These are phyloP conservation scores for Phialophora expanda DNA, from an alignment of 2,329 filamentous ascomycete species.

Conservation along the genomic window DNA sequence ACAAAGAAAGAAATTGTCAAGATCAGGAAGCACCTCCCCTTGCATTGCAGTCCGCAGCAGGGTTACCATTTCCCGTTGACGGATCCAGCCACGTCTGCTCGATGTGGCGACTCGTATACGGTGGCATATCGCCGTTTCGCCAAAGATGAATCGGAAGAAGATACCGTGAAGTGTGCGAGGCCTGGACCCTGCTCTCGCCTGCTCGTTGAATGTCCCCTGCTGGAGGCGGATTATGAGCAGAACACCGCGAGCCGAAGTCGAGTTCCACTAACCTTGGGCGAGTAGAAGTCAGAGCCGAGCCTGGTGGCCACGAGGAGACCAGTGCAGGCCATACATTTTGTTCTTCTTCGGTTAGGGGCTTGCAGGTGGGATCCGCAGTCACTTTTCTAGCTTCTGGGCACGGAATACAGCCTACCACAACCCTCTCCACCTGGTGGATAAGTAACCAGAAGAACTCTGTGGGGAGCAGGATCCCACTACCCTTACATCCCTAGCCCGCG, in stretches of 20 bases:
- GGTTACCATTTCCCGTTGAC: background rate
- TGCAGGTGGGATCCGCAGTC: constrained; percentile 15
- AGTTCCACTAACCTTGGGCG: constrained; percentile 5
- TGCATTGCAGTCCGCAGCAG: background rate
- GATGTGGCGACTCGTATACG: background rate
- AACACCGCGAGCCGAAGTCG: constrained; percentile 6
- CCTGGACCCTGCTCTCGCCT: constrained; percentile 18
- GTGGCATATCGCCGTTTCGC: constrained; percentile 2
- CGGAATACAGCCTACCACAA: background rate
- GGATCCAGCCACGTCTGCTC: background rate
- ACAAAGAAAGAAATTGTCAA: background rate
- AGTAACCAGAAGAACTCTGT: constrained; percentile 10
- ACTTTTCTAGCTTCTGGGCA: constrained; percentile 17
- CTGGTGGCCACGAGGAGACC: constrained; percentile 13
- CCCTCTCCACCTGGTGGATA: background rate
- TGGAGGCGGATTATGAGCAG: constrained; percentile 5
- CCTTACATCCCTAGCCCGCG: background rate
- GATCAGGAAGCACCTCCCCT: background rate
- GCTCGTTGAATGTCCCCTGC: constrained; percentile 8
- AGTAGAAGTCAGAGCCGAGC: constrained; percentile 1
- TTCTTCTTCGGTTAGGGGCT: constrained; percentile 14
- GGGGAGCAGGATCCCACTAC: background rate
- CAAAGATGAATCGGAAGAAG: constrained; percentile 3
- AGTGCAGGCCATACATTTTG: background rate
- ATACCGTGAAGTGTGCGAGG: background rate